Evolutionary conservation across 768 basidiomycete genomes (phyloP), one percentile per base, ranked within the genome.

Genomic region (Agaricus subrufescens): DNA sequence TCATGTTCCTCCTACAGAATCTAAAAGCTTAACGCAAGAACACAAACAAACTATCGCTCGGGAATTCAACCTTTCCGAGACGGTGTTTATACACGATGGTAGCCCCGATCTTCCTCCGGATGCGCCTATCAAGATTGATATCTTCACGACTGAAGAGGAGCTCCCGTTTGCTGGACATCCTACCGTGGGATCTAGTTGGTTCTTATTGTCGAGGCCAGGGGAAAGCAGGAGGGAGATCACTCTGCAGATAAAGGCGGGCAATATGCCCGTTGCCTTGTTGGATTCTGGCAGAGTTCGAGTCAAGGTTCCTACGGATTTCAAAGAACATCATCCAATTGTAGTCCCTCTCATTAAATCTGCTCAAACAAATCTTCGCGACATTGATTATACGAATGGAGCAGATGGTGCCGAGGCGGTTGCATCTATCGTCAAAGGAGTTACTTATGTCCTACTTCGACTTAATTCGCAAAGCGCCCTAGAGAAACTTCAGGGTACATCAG

Each of bases 11-110:
- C 59, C 59, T 19, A 54, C 63, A 3, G 49, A 61, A 7, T 23
- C 45, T 44, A 27, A 34, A 1, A 42, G 56, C 1, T 63, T 76
- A 23, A 60, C 74, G 2, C 74, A 75, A 52, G 45, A 58, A 4
- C 69, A 75, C 53, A 78, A 78, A 57, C 76, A 75, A 52, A 65
- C 57, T 11, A 73, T 78, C 52, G 77, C 78, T 3, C 67, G 71
- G 26, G 78, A 79, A 58, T 80, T 80, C 65, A 78, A 80, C 59
- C 68, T 77, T 52, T 76, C 77, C 3, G 78, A 79, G 49, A 79
- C 78, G 0, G 74, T 78, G 30, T 78, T 78, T 61, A 65, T 75
- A 1, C 75, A 78, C 58, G 69, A 72, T 50, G 50, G 37, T 31
- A 10, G 42, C 14, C 40, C 42, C 9, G 31, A 37, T 45, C 58